phyloP scores from a whole-genome alignment of 1,284 basidiomycete species.

The Thelephora terrestris region DNA sequence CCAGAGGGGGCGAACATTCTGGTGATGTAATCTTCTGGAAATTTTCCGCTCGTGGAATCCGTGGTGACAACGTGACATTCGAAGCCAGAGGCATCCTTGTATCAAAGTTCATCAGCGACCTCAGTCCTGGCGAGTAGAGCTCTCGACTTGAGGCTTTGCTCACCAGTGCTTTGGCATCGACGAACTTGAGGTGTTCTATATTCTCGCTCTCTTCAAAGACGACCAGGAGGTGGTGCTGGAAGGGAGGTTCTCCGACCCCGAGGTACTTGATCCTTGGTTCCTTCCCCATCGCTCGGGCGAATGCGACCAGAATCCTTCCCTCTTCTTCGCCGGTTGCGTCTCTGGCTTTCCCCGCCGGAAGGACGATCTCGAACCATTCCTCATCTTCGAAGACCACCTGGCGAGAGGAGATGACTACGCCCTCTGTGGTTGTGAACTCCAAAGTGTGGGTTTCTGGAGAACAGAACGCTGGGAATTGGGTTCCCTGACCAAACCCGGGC shows the following conservation, averaged over 20 bases:
- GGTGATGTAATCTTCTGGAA: constrained; percentile 31
- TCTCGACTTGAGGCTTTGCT: constrained; percentile 14
- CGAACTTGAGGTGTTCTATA: constrained; percentile 25
- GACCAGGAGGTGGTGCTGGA: constrained; percentile 29
- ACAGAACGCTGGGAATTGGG: constrained; percentile 28
- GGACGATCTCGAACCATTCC: constrained; percentile 31
- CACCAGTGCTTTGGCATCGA: constrained; percentile 30
- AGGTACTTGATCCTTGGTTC: constrained; percentile 27
- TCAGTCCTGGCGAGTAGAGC: neutral
- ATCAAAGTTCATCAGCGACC: constrained; percentile 1
- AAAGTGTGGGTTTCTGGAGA: constrained; percentile 11
- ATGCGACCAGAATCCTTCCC: constrained; percentile 16
- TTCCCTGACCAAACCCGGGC: too few relatives aligned
- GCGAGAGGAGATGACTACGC: constrained; percentile 1
- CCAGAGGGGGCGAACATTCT: constrained; percentile 40
- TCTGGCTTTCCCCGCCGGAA: constrained; percentile 7
- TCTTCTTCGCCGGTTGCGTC: constrained; percentile 10
- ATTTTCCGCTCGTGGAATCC: constrained; percentile 20
- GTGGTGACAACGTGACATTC: constrained; percentile 31
- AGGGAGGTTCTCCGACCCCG: constrained; percentile 25
- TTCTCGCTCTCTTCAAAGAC: constrained; percentile 35
- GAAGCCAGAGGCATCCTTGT: constrained; percentile 14
- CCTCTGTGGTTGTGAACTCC: neutral
- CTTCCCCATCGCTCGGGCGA: constrained; percentile 30
- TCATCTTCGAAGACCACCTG: constrained; percentile 21